Evolutionary conservation across 108 stramenopile species (phyloP).

Genomic region (Skeletonema costatum): DNA sequence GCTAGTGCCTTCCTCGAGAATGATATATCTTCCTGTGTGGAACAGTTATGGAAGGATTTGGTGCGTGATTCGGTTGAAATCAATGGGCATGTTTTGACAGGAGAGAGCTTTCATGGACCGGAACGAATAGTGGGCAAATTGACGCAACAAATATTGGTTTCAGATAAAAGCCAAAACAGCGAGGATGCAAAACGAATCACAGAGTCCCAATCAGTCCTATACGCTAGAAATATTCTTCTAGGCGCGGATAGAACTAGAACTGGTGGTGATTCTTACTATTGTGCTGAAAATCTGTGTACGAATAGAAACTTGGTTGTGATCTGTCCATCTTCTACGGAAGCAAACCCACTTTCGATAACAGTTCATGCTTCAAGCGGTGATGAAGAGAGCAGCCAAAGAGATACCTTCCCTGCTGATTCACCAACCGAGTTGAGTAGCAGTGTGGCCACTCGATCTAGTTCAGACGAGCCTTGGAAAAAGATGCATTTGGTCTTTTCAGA

Average conservation of each 20-base stretch:
- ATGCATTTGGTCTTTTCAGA: slow-evolving; percentile 69
- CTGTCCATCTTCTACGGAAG: slow-evolving; percentile 69
- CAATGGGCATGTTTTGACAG: slow-evolving; percentile 64
- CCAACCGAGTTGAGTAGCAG: slow-evolving; percentile 56
- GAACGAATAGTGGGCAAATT: slow-evolving; percentile 77
- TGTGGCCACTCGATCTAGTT: slow-evolving; percentile 58
- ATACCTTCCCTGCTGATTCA: slow-evolving; percentile 7
- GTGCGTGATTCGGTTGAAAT: slow-evolving; percentile 77
- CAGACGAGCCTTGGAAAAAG: slow-evolving; percentile 61
- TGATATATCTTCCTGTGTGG: slow-evolving; percentile 50
- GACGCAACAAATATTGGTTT: slow-evolving; percentile 56
- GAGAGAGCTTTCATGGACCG: slow-evolving; percentile 72
- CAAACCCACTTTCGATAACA: slow-evolving; percentile 68
- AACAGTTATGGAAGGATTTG: slow-evolving; percentile 84
- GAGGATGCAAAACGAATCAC: slow-evolving; percentile 49
- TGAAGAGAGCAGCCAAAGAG: slow-evolving; percentile 20
- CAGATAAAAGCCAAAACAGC: slow-evolving; percentile 25
- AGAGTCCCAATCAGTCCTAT: slow-evolving; percentile 74
- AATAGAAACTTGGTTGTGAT: slow-evolving; percentile 73
- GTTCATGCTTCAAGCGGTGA: slow-evolving; percentile 45
- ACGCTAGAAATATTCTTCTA: slow-evolving; percentile 81
- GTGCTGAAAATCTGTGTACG: slow-evolving; percentile 72
- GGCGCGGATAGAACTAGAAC: slow-evolving; percentile 77
- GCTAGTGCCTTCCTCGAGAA: slow-evolving; percentile 62
- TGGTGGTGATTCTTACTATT: slow-evolving; percentile 87